Percentiles rank a stretch among this genome's conserved stretches.
These are phyloP conservation scores for Exidia glandulosa DNA, from an alignment of 768 basidiomycete genomes.

Conservation along the genomic window DNA sequence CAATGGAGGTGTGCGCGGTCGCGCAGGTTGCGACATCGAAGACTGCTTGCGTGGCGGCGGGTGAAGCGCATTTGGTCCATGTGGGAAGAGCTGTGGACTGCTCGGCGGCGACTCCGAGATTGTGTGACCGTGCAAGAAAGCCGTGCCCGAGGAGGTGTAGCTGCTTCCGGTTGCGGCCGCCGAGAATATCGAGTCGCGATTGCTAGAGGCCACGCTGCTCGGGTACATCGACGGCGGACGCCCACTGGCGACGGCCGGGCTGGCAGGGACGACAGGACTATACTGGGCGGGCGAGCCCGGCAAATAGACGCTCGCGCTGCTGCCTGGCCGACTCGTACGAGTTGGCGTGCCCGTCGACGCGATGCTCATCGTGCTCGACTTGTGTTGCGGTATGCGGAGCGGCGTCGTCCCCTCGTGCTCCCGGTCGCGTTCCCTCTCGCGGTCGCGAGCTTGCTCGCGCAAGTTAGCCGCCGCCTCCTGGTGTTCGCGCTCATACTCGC, in stretches of 20 bases:
- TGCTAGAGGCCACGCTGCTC: too few relatives aligned
- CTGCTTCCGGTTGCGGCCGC: neutral
- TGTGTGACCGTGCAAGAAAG: too few relatives aligned
- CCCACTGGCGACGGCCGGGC: too few relatives aligned
- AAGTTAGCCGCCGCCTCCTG: neutral
- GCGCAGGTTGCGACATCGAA: neutral
- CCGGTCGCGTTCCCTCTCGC: neutral
- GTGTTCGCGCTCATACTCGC: neutral
- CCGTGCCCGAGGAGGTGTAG: too few relatives aligned
- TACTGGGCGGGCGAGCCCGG: neutral
- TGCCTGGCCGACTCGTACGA: neutral
- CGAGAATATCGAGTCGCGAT: neutral
- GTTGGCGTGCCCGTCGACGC: neutral
- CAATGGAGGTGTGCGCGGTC: too few relatives aligned
- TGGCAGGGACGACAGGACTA: neutral
- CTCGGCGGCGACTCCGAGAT: neutral
- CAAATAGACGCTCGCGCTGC: neutral
- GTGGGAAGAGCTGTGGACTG: neutral
- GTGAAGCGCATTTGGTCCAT: neutral
- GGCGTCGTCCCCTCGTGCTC: neutral
- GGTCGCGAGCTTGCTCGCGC: neutral
- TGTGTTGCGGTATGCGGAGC: too few relatives aligned
- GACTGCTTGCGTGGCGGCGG: neutral
- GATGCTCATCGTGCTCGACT: neutral
- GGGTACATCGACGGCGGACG: too few relatives aligned